A percentile compares a stretch with the other conserved stretches of the same genome.
phyloP scores from a whole-genome alignment of 805 yeast genomes.

The Starmerella ratchasimensis region DNA sequence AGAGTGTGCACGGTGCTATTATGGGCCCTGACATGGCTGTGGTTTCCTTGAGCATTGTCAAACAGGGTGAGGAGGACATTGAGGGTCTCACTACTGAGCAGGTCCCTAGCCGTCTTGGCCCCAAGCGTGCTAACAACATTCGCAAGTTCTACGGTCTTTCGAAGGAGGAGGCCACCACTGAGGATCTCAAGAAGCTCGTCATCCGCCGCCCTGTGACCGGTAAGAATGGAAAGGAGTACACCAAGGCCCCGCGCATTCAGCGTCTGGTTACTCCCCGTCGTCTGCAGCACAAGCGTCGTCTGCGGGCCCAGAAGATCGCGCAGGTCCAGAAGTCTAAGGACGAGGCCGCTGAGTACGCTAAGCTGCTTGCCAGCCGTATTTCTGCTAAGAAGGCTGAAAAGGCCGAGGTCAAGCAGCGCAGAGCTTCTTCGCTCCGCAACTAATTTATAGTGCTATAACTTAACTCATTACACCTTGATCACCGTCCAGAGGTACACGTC shows the following conservation, averaged over 20 bases:
- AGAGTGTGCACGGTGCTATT: conserved; percentile 99
- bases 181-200: conserved; percentile 76
- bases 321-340: conserved; percentile 99
- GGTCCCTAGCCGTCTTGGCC: conserved; percentile 98
- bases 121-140: conserved; percentile 99
- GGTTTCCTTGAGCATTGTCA: conserved; percentile 80
- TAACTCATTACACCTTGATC: background rate
- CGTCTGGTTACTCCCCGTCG: conserved; percentile 98
- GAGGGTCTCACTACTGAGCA: conserved; percentile 90
- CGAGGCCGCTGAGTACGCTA: conserved; percentile 99
- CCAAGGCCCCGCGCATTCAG: conserved; percentile 99
- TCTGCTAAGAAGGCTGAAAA: conserved; percentile 96
- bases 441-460: conserved; percentile 12
- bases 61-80: conserved; percentile 94
- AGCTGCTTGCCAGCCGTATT: conserved; percentile 94
- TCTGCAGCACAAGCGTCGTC: conserved; percentile 97
- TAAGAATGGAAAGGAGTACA: conserved; percentile 95
- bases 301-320: conserved; percentile 82
- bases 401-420: conserved; percentile 98
- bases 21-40: conserved; percentile 96
- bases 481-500: conserved; percentile 21
- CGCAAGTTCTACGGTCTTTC: conserved; percentile 98
- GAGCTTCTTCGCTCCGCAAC: conserved; percentile 87
- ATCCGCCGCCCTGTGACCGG: conserved; percentile 90
- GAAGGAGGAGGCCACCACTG: conserved; percentile 50